Evolutionary conservation across 495 filamentous ascomycete species (phyloP), one percentile per base, ranked within the genome.

Genomic region (Hypoxylon trugodes): DNA sequence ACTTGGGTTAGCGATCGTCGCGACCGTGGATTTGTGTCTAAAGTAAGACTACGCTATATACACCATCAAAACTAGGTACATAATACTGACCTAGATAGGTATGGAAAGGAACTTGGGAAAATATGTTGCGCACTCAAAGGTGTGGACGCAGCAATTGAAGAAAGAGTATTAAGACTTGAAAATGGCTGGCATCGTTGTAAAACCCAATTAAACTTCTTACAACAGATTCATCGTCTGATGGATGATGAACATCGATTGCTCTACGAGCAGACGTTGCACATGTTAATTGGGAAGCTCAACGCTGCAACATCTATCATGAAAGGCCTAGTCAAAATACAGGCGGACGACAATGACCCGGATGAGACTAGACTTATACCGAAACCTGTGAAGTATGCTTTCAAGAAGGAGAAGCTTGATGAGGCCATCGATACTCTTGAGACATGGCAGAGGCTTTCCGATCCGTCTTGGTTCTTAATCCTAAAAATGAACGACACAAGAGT

Each of bases 381-480:
- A 13, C 42, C 59, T 9, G 28, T 71, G 10, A 73, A 73, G 46
- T 66, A 61, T 18, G 43, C 63, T 15, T 41, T 64, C 13, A 41
- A 38, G 22, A 72, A 69, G 43, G 53, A 71, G 2, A 52, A 30
- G 4, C 62, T 80, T 4, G 70, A 70, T 15, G 65, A 69, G 22
- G 59, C 68, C n/a, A 73, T 80, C 19, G 25, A 57, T 5, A 71
- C 74, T 1, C 50, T 81, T 2, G 77, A 81, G 21, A 70, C 56
- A 21, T 82, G 80, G 80, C 75, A 77, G 46, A 35, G 46, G 0
- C 65, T 61, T 15, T 69, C 69, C 16, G 71, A 78, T 26, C 74
- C 69, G 5, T 54, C 71, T 3, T 82, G 78, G 77, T 76, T 77
- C 24, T 61, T 82, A 10, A 64, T 82, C 28, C 62, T 74, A 35